phyloP scores from a whole-genome alignment of 352 stramenopile species.

The Phytopythium aichiense region DNA sequence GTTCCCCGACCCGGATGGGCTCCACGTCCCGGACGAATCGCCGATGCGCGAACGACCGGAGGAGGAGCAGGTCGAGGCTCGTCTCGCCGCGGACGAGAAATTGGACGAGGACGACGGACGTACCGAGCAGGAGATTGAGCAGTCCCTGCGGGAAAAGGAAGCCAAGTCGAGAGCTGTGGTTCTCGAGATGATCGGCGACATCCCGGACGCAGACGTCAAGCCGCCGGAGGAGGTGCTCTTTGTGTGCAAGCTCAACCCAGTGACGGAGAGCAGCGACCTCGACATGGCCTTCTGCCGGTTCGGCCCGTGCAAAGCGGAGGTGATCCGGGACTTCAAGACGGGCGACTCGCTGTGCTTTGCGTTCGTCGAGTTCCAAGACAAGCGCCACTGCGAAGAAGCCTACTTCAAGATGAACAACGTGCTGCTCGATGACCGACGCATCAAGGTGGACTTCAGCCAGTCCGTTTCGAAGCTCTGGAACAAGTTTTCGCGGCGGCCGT shows the following conservation, averaged over 20 bases:
- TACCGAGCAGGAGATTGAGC: slow-evolving; percentile 87
- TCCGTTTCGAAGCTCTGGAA: slow-evolving; percentile 98
- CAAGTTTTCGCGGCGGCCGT: slow-evolving; percentile 64
- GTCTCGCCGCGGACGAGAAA: slow-evolving; percentile 89
- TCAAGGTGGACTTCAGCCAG: slow-evolving; percentile 97
- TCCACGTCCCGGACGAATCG: slow-evolving; percentile 80
- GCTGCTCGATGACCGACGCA: slow-evolving; percentile 96
- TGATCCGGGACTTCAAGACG: slow-evolving; percentile 97
- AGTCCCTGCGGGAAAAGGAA: slow-evolving; percentile 88
- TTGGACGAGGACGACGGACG: slow-evolving; percentile 69
- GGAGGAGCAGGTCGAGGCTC: slow-evolving; percentile 88
- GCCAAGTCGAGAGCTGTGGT: slow-evolving; percentile 95
- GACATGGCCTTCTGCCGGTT: slow-evolving; percentile 95
- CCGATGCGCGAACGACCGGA: slow-evolving; percentile 84
- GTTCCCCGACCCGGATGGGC: slow-evolving; percentile 64
- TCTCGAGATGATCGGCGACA: slow-evolving; percentile 98
- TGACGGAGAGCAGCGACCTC: slow-evolving; percentile 92
- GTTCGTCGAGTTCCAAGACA: slow-evolving; percentile 98
- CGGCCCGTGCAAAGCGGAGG: slow-evolving; percentile 87
- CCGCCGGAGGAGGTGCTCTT: slow-evolving; percentile 99
- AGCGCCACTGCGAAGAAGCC: slow-evolving; percentile 92
- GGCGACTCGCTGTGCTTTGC: slow-evolving; percentile 98
- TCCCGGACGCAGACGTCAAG: slow-evolving; percentile 96
- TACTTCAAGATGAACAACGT: slow-evolving; percentile 99
- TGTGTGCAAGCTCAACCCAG: slow-evolving; percentile 95